Conservation (phyloP, 331 rosid species). For the Stylosanthes scabra region DNA sequence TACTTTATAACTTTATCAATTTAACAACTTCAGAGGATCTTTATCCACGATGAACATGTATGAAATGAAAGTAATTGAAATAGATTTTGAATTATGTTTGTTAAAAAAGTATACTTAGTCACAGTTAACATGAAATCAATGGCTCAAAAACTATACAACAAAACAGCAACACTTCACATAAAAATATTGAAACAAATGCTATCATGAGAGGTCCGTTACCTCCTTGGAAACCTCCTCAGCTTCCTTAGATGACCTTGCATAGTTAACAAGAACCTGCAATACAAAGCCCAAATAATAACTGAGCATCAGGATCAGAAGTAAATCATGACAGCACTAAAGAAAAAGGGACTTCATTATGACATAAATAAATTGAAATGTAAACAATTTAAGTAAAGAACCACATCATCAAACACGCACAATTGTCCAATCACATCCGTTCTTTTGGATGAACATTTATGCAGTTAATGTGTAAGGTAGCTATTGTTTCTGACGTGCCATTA, state of each 20-base stretch:
- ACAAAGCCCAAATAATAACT: conserved; percentile 25
- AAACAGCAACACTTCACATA: conserved; percentile 1
- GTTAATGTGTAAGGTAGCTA: too few relatives aligned
- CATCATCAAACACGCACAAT: neutral
- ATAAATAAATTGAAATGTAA: neutral
- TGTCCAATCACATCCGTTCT: neutral
- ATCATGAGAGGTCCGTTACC: conserved; percentile 51
- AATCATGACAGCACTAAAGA: neutral
- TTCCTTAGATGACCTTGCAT: conserved; percentile 94
- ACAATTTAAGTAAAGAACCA: neutral
- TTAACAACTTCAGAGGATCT: too few relatives aligned
- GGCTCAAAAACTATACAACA: conserved; percentile 13
- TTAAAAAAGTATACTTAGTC: neutral
- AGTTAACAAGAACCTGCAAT: conserved; percentile 85
- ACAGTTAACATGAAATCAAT: neutral
- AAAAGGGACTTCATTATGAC: conserved; percentile 1
- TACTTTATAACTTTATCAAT: too few relatives aligned
- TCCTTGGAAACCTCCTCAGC: conserved; percentile 95
- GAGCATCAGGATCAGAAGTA: conserved; percentile 26
- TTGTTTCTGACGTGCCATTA: too few relatives aligned
- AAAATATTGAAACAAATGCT: conserved; percentile 3
- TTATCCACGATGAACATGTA: too few relatives aligned
- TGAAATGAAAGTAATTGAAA: neutral
- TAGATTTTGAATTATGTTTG: neutral
- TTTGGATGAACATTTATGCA: too few relatives aligned